Evolutionary conservation across 2,329 filamentous ascomycete genomes (phyloP), one percentile per base, ranked within the genome.

Genomic region (Zopfia rhizophila): DNA sequence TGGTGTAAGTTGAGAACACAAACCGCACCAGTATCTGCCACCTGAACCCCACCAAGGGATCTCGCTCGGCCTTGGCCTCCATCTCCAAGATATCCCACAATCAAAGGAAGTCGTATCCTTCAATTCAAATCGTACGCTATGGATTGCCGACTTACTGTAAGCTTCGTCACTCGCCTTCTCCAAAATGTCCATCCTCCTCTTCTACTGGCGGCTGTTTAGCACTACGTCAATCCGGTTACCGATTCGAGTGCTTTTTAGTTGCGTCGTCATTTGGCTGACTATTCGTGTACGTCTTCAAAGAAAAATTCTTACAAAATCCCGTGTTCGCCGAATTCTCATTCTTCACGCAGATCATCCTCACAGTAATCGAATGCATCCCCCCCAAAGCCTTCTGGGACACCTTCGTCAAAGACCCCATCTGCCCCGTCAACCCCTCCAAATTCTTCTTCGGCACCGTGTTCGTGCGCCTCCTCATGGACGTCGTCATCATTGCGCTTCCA

Each of bases 391-490:
- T 69, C 19, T 74, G 69, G 71, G 55, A 67, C 14, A 55, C 56
- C 7, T 43, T 51, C 3, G 54, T 70, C 21, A n/a, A n/a, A n/a
- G n/a, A 41, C 2, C 57, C 53, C 1, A 48, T 55, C 11, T 74
- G 71, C 48, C 55, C 49, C 4, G 65, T 72, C n/a, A 50, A 64
- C 27, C 63, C 62, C 41, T 53, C 57, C n/a, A 62, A 60, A 0
- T 72, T 68, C 18, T 70, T 70, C 48, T 64, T 71, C 28, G 63
- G 65, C 11, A 68, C 66, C 1, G 60, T 66, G 1, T 24, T 69
- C 8, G 59, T 60, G 1, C 70, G 73, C 33, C 49, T 67, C 1
- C n/a, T n/a, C n/a, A 54, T 73, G 12, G 70, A 73, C 16, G 33
- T 69, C 16, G 50, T 48, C 1, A 71, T 73, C 4, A 51, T 73